Evolutionary conservation across 345 rosid species (phyloP), one percentile per base, ranked within the genome.

Genomic region (Nephelium lappaceum): DNA sequence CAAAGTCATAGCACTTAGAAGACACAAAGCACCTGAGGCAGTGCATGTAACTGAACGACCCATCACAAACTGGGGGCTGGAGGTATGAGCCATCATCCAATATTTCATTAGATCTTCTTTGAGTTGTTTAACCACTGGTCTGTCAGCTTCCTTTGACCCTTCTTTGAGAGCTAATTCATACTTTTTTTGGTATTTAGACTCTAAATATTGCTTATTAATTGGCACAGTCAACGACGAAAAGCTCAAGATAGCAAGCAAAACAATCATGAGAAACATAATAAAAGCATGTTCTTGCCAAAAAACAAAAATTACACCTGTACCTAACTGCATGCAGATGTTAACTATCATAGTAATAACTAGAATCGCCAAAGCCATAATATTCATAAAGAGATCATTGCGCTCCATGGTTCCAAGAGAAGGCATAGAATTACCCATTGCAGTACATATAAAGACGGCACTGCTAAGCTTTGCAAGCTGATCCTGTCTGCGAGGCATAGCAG

Each of bases 1-100:
- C 36, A 95, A 63, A 53, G 85, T 84, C 78, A 77, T 11, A 27
- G 95, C 90, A 55, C 88, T 74, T 47, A 91, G 74, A n/a, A 95
- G 88, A 80, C 95, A 90, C 21, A 93, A 64, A 9, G 93, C 95
- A 49, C 98, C 96, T 10, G 98, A 84, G 68, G 99, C 95, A 70
- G 88, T 81, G 62, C 98, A 92, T 10, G 97, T 93, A 31, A 88
- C 98, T 0, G 94, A 95, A 64, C 96, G 89, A 39, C 89, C 96
- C 67, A 91, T 81, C 58, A 95, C 98, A 53, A 92, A 93, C 77
- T 95, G 99, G 12, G 97, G 99, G 72, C 89, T 89, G 78, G 92
- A 70, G 58, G 97, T 93, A 76, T 93, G 88, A 75, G 99, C 95
- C 98, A 93, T 93, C 91, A 95, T 90, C 95, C 99, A 92, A 73